Percentiles rank a stretch among this genome's conserved stretches.
phyloP scores from a whole-genome alignment of 306 rosid species.

The Senna siamea region DNA sequence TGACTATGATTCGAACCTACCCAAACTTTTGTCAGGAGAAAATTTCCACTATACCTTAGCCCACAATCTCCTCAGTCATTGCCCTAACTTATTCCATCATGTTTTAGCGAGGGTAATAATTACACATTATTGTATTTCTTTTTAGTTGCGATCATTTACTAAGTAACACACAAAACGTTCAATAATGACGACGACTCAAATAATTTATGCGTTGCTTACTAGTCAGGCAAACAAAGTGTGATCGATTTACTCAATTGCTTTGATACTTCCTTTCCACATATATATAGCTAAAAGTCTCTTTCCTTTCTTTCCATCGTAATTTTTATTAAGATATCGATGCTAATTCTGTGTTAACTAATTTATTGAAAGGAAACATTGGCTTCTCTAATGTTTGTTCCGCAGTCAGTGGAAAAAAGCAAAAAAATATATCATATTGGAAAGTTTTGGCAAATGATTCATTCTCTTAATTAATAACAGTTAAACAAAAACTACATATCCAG shows the following conservation, averaged over 20 bases:
- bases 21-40: too few species aligned
- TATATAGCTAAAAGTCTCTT: too few species aligned
- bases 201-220: background rate
- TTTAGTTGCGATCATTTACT: background rate
- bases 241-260: too few species aligned
- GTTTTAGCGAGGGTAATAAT: background rate
- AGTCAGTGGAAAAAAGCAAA: conserved; percentile 53
- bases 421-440: background rate
- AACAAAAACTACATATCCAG: conserved; percentile 2
- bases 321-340: too few species aligned
- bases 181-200: background rate
- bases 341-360: too few species aligned
- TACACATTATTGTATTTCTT: background rate
- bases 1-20: too few species aligned
- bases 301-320: too few species aligned
- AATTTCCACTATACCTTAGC: too few species aligned
- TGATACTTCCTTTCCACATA: too few species aligned
- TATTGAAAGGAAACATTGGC: background rate
- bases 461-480: too few species aligned
- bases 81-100: background rate
- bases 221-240: background rate
- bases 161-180: background rate
- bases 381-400: conserved; percentile 51
- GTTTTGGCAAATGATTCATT: background rate
- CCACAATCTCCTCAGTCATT: too few species aligned